phyloP scores from a whole-genome alignment of 768 basidiomycete species.

The Amanita pallidorosea region DNA sequence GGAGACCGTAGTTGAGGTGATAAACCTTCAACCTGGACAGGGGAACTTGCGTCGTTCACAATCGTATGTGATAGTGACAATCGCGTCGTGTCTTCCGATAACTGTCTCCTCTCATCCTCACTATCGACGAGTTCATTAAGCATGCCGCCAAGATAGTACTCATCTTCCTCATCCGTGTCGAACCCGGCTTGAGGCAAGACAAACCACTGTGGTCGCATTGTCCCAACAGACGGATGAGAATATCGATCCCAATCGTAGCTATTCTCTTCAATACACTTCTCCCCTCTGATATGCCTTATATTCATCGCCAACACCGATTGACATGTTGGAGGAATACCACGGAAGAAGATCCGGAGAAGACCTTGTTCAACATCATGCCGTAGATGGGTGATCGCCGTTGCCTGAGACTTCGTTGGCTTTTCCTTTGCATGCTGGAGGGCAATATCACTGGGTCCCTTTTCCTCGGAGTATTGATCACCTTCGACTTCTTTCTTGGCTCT shows the following conservation, averaged over 20 bases:
- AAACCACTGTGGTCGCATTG: background rate
- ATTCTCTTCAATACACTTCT: background rate
- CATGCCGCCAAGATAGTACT: conserved; percentile 5
- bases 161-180: background rate
- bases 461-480: background rate
- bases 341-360: background rate
- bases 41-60: background rate
- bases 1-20: conserved; percentile 1
- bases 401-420: background rate
- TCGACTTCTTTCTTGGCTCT: background rate
- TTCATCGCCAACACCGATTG: conserved; percentile 4
- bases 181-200: conserved; percentile 3
- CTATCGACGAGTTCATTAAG: background rate
- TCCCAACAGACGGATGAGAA: background rate
- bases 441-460: background rate
- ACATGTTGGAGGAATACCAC: background rate
- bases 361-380: background rate
- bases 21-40: background rate
- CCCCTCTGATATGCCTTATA: conserved; percentile 5
- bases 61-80: background rate
- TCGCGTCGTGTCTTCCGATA: background rate
- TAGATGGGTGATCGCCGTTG: background rate
- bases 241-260: background rate
- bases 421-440: background rate
- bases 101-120: background rate